Percentiles rank a stretch among this genome's conserved stretches.
Evolutionary conservation across 176 grass and related monocot genomes (phyloP).

Genomic region (Oryza australiensis): DNA sequence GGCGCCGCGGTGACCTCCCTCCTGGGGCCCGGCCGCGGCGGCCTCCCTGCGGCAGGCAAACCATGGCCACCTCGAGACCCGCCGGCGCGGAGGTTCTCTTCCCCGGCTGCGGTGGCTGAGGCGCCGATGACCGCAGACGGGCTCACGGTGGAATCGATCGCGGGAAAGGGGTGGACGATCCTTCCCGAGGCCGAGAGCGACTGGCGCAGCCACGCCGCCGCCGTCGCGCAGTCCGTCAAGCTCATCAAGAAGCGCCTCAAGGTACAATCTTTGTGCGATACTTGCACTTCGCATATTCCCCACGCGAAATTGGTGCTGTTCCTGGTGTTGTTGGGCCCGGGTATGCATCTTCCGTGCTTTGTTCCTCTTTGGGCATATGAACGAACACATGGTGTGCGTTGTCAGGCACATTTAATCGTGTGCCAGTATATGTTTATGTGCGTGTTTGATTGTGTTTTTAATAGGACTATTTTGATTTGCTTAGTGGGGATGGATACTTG

Average conservation of each 20-base stretch:
- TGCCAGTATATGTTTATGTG: neutral
- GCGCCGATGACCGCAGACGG: conserved; percentile 68
- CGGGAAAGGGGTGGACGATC: conserved; percentile 83
- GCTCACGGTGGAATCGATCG: conserved; percentile 70
- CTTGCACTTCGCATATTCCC: neutral
- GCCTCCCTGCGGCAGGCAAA: neutral
- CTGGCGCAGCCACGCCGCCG: conserved; percentile 91
- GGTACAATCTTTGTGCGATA: conserved; percentile 39
- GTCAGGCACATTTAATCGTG: neutral
- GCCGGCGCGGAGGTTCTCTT: conserved; percentile 52
- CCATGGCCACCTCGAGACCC: neutral
- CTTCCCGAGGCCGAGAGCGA: conserved; percentile 75
- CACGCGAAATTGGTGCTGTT: neutral
- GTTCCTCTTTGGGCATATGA: conserved; percentile 7
- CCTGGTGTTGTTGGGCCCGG: neutral
- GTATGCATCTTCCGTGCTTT: neutral
- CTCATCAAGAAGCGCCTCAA: conserved; percentile 93
- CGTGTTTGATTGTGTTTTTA: neutral
- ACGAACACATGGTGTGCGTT: conserved; percentile 15
- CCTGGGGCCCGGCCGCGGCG: neutral
- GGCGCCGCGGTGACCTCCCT: conserved; percentile 23
- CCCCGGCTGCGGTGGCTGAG: conserved; percentile 39
- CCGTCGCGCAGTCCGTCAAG: conserved; percentile 79
- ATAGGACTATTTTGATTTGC: neutral
- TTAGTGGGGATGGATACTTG: conserved; percentile 84